phyloP scores from a whole-genome alignment of 2,329 filamentous ascomycete species.

The Talaromyces sp. region DNA sequence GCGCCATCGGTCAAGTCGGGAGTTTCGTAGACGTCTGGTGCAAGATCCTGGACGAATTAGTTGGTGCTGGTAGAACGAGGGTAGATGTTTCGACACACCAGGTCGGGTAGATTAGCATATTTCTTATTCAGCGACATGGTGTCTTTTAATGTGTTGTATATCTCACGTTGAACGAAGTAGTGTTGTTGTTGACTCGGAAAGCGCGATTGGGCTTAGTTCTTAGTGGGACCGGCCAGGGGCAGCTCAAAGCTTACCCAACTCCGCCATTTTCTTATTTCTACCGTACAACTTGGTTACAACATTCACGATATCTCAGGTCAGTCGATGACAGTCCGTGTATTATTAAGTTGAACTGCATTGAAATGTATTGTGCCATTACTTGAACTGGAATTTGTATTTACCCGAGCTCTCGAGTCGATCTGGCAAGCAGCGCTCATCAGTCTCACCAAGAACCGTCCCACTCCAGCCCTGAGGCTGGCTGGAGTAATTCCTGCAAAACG shows the following conservation, averaged over 20 bases:
- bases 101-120: slow-evolving; percentile 75
- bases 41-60: slow-evolving; percentile 59
- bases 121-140: slow-evolving; percentile 75
- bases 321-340: no score
- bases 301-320: no score
- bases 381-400: no score
- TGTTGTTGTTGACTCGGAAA: not conserved
- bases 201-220: not conserved
- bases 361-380: no score
- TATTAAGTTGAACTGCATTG: no score
- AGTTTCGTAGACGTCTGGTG: slow-evolving; percentile 95
- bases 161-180: not conserved
- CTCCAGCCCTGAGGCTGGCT: not conserved
- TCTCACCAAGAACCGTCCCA: not conserved
- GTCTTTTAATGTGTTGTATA: not conserved
- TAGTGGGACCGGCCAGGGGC: not conserved
- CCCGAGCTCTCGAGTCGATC: no score
- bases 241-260: not conserved
- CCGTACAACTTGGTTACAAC: no score
- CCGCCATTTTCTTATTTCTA: no score
- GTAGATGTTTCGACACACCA: slow-evolving; percentile 50
- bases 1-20: slow-evolving; percentile 87
- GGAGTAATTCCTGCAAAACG: not conserved
- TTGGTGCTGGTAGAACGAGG: not conserved
- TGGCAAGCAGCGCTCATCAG: not conserved